These are phyloP conservation scores for Lupinus albus DNA, from an alignment of 306 rosid genomes.

Conservation along the genomic window DNA sequence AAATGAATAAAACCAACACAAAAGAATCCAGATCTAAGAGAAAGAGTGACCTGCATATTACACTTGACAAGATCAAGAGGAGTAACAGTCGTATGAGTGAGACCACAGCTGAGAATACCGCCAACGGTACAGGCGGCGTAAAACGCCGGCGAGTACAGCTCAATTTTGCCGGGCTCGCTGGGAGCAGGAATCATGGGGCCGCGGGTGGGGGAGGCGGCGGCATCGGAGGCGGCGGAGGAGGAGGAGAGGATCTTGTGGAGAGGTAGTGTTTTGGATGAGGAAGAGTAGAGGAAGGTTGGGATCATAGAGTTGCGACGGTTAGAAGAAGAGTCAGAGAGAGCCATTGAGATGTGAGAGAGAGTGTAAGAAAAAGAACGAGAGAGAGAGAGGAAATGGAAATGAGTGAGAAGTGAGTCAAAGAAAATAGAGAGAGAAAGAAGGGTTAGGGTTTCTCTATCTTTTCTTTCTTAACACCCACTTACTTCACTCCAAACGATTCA, in stretches of 20 bases:
- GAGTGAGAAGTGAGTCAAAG: constrained; percentile 5
- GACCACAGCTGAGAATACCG: constrained; percentile 89
- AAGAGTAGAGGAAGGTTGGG: constrained; percentile 69
- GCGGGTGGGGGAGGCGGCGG: constrained; percentile 30
- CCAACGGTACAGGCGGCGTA: constrained; percentile 88
- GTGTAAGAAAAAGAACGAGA: background rate
- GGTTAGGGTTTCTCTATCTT: background rate
- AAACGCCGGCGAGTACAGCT: constrained; percentile 87
- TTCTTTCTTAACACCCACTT: constrained; percentile 36
- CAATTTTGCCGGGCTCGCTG: constrained; percentile 66
- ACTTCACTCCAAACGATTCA: constrained; percentile 44
- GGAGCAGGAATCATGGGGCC: constrained; percentile 60
- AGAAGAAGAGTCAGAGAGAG: constrained; percentile 43
- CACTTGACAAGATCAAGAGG: constrained; percentile 98
- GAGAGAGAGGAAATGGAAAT: no score
- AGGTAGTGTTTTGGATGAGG: constrained; percentile 54
- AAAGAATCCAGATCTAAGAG: constrained; percentile 37
- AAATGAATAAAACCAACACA: background rate
- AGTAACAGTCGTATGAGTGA: constrained; percentile 91
- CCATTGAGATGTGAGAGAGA: constrained; percentile 47
- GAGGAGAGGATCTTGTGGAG: constrained; percentile 59
- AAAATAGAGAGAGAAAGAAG: constrained; percentile 42
- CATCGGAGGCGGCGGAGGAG: constrained; percentile 12
- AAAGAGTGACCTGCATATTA: constrained; percentile 88
- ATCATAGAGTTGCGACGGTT: constrained; percentile 56